A percentile compares a stretch with the other conserved stretches of the same genome.
Conservation (phyloP, 495 filamentous ascomycete species). For the Oleoguttula mirabilis region DNA sequence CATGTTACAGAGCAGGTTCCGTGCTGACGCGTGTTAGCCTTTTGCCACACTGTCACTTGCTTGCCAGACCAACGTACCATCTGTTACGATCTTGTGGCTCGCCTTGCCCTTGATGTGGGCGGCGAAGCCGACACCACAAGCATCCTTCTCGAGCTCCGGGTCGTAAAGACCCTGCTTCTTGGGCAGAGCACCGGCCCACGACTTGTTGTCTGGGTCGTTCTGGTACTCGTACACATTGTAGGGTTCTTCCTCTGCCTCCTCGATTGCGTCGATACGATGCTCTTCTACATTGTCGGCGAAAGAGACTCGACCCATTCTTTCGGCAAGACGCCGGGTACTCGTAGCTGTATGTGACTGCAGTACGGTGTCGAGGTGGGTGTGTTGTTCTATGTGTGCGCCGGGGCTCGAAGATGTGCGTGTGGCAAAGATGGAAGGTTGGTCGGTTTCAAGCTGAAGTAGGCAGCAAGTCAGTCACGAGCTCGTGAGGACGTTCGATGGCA, state of each 20-base stretch:
- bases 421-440: too few species aligned
- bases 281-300: conserved; percentile 54
- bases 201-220: conserved; percentile 56
- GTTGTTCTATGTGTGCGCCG: too few species aligned
- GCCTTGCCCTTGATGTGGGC: conserved; percentile 96
- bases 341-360: conserved; percentile 1
- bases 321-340: conserved; percentile 29
- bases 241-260: conserved; percentile 40
- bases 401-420: too few species aligned
- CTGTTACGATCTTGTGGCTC: conserved; percentile 97
- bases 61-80: conserved; percentile 61
- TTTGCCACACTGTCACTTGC: not conserved
- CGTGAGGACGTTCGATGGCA: too few species aligned
- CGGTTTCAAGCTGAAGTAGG: too few species aligned
- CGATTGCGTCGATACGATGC: conserved; percentile 38
- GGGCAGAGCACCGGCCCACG: conserved; percentile 91
- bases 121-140: conserved; percentile 97
- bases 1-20: conserved; percentile 98
- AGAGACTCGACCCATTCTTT: conserved; percentile 53
- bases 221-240: conserved; percentile 72
- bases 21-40: conserved; percentile 43
- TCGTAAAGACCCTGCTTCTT: conserved; percentile 98
- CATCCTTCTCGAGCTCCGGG: conserved; percentile 94
- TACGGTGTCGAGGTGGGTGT: too few species aligned
- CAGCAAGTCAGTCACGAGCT: too few species aligned